These are phyloP conservation scores for Ascochyta clinopodiicola DNA, from an alignment of 2,329 filamentous ascomycete species.

Conservation along the genomic window DNA sequence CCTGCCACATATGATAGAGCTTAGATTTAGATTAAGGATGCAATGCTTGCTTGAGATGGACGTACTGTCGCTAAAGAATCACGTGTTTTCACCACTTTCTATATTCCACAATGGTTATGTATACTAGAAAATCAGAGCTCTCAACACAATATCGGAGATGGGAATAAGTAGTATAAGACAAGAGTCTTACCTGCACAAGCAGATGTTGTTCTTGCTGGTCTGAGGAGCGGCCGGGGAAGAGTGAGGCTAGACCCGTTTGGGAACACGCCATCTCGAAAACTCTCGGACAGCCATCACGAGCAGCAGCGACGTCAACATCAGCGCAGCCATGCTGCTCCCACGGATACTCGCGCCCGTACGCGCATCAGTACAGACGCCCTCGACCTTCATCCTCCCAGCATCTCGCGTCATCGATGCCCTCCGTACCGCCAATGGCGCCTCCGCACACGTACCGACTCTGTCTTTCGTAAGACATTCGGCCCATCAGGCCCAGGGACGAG, in stretches of 20 bases:
- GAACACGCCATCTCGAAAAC: slow-evolving; percentile 32
- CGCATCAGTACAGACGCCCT: slow-evolving; percentile 35
- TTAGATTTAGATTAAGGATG: no score
- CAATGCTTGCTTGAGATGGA: no score
- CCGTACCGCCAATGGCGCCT: slow-evolving; percentile 41
- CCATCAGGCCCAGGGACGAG: slow-evolving; percentile 69
- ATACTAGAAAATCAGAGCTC: no score
- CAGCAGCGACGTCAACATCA: slow-evolving; percentile 19
- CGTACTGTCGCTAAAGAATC: no score
- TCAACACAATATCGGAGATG: no score
- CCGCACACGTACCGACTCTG: slow-evolving; percentile 44
- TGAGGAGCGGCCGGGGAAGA: neutral
- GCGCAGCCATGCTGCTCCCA: slow-evolving; percentile 49
- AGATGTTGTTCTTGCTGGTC: neutral
- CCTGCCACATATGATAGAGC: no score
- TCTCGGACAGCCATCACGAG: slow-evolving; percentile 26
- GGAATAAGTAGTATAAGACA: no score
- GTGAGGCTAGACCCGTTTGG: neutral
- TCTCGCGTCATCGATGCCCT: slow-evolving; percentile 41
- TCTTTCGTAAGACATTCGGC: slow-evolving; percentile 65
- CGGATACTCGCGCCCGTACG: slow-evolving; percentile 48
- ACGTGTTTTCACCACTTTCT: no score
- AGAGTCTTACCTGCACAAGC: no score
- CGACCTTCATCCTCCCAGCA: slow-evolving; percentile 31
- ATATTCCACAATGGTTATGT: no score